Conservation (phyloP, 139 green algal genomes). For the Chlamydomonas sphaeroides region DNA sequence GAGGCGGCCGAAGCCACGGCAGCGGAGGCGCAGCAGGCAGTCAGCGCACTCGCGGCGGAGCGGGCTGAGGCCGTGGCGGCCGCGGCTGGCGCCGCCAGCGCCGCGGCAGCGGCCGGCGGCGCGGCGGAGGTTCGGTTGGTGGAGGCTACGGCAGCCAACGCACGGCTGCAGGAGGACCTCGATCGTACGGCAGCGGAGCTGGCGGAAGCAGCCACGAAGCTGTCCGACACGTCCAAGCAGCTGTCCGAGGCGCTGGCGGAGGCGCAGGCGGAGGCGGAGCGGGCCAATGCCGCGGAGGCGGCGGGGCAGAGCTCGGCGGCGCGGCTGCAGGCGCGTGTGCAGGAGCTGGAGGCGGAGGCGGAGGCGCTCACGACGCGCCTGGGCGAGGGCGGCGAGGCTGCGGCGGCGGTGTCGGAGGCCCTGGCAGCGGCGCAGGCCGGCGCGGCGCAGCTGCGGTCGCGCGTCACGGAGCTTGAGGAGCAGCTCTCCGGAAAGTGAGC, state of each 20-base stretch:
- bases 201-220: too few species aligned
- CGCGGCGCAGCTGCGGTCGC: neutral
- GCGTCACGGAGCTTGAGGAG: slow-evolving; percentile 12
- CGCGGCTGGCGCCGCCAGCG: neutral
- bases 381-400: neutral
- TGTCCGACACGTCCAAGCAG: too few species aligned
- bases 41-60: neutral
- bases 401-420: neutral
- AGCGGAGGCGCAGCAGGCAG: neutral
- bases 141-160: neutral
- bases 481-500: neutral
- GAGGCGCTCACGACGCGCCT: neutral
- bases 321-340: slow-evolving; percentile 1
- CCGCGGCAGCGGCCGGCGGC: neutral
- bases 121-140: neutral
- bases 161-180: neutral
- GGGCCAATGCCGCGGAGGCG: neutral
- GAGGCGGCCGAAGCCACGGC: neutral
- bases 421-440: neutral
- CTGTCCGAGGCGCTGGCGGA: neutral
- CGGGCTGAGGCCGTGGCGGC: neutral
- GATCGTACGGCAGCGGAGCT: neutral
- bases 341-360: neutral
- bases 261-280: neutral
- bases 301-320: neutral